Percentiles rank a stretch among this genome's conserved stretches.
Evolutionary conservation across 108 stramenopile species (phyloP).

Genomic region (Nitzschia palea): DNA sequence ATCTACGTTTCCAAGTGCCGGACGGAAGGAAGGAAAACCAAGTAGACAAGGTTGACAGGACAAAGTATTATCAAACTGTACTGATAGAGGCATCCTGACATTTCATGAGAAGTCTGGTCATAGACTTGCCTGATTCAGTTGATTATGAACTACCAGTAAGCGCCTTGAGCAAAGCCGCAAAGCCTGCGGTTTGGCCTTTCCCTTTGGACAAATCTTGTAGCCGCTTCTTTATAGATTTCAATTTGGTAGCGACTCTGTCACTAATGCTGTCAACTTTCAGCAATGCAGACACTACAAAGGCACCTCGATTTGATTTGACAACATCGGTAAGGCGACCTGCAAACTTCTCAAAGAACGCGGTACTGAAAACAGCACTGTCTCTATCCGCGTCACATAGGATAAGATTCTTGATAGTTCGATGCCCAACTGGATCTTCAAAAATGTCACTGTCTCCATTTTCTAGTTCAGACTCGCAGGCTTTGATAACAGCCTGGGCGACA

Average conservation of each 20-base stretch:
- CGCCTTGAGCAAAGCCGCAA: constrained; percentile 49
- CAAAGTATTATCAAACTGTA: neutral
- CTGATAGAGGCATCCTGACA: no score
- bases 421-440: constrained; percentile 77
- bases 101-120: no score
- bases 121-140: neutral
- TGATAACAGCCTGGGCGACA: constrained; percentile 48
- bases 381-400: constrained; percentile 56
- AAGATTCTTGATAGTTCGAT: constrained; percentile 70
- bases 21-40: no score
- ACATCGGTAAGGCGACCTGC: constrained; percentile 43
- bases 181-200: constrained; percentile 57
- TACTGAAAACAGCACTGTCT: constrained; percentile 37
- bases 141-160: neutral
- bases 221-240: constrained; percentile 39
- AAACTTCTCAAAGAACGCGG: constrained; percentile 45
- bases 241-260: constrained; percentile 36
- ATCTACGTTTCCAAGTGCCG: no score
- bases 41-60: neutral
- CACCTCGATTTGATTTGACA: constrained; percentile 69
- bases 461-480: constrained; percentile 34
- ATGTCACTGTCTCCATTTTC: constrained; percentile 36
- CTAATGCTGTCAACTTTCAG: constrained; percentile 51
- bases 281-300: constrained; percentile 76
- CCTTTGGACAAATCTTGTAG: constrained; percentile 42